Percentiles rank a stretch among this genome's conserved stretches.
These are phyloP conservation scores for Rhizophagus clarus DNA, from an alignment of 192 early-diverging fungal genomes.

Conservation along the genomic window DNA sequence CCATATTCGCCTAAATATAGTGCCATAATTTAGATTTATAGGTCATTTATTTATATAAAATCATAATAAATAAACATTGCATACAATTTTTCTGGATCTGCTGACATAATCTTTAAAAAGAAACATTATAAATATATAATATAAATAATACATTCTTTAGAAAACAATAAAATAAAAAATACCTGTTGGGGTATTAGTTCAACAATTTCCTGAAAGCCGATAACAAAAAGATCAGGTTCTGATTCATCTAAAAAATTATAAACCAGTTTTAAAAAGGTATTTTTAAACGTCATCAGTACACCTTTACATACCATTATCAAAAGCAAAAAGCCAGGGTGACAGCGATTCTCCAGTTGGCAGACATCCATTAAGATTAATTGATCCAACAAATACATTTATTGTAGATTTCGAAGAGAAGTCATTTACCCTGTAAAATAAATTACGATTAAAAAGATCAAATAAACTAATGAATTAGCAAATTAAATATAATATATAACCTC, in stretches of 20 bases:
- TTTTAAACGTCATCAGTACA: not conserved
- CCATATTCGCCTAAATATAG: slow-evolving; percentile 41
- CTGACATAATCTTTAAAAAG: slow-evolving; percentile 62
- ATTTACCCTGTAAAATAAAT: slow-evolving; percentile 35
- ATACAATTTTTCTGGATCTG: slow-evolving; percentile 63
- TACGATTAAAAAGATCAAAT: not conserved
- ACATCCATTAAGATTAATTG: slow-evolving; percentile 92
- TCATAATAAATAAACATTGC: slow-evolving; percentile 32
- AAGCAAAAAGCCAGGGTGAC: slow-evolving; percentile 64
- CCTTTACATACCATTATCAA: slow-evolving; percentile 39
- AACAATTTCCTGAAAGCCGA: slow-evolving; percentile 98
- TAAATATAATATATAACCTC: slow-evolving; percentile 27
- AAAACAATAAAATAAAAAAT: not conserved
- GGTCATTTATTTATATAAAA: not conserved
- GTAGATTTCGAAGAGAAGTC: slow-evolving; percentile 62
- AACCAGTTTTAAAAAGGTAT: not conserved
- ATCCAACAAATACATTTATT: slow-evolving; percentile 78
- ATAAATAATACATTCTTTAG: not conserved
- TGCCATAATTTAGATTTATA: not conserved
- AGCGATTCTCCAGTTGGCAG: slow-evolving; percentile 64
- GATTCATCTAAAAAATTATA: slow-evolving; percentile 34
- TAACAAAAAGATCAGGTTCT: slow-evolving; percentile 78
- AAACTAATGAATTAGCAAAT: slow-evolving; percentile 24
- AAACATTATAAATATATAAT: not conserved
- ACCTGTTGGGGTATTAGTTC: slow-evolving; percentile 74